These are phyloP conservation scores for Marasmius oreades DNA, from an alignment of 1,284 basidiomycete genomes.

Conservation along the genomic window DNA sequence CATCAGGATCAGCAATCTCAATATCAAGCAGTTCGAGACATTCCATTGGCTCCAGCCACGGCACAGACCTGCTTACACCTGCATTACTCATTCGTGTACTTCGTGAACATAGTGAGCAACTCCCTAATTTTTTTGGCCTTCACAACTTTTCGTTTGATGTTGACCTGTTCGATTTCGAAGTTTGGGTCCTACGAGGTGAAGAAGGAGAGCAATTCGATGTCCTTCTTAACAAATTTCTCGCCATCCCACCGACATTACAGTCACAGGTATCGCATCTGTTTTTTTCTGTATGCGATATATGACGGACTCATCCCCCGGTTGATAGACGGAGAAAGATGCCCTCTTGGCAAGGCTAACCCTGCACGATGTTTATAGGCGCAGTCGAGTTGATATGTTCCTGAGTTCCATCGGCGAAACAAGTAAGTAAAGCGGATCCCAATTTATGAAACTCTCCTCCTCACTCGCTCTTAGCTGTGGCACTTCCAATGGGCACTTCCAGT, in stretches of 20 bases:
- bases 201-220: constrained; percentile 51
- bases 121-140: not conserved
- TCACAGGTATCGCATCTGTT: constrained; percentile 46
- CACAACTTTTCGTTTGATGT: not conserved
- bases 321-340: constrained; percentile 63
- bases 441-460: not conserved
- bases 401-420: constrained; percentile 86
- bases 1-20: constrained; percentile 9
- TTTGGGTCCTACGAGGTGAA: constrained; percentile 71
- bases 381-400: constrained; percentile 82
- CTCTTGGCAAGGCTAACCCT: constrained; percentile 72
- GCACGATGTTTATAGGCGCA: constrained; percentile 71
- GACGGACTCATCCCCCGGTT: not conserved
- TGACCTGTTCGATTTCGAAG: constrained; percentile 32
- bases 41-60: constrained; percentile 35
- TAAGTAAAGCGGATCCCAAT: constrained; percentile 32
- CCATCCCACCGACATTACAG: constrained; percentile 52
- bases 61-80: constrained; percentile 62
- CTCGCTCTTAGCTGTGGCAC: constrained; percentile 61
- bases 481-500: constrained; percentile 75
- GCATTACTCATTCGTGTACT: constrained; percentile 64
- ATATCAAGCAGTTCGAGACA: constrained; percentile 36
- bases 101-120: constrained; percentile 65
- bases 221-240: constrained; percentile 56
- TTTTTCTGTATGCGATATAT: no score